Conservation (phyloP, 345 rosid genomes). For the Populus tremula region DNA sequence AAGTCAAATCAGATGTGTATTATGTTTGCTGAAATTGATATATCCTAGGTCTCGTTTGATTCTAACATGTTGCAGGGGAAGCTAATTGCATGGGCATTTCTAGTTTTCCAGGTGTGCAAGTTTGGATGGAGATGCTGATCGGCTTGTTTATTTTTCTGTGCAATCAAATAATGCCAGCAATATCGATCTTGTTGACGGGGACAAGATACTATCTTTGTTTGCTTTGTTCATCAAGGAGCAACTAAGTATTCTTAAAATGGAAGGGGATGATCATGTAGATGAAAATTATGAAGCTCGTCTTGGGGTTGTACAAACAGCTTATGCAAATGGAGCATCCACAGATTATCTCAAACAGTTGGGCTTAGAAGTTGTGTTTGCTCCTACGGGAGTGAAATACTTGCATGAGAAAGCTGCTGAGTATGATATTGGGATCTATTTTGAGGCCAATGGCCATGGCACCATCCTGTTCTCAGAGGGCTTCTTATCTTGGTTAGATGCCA, state of each 20-base stretch:
- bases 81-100: conserved; percentile 32
- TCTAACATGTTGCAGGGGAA: background rate
- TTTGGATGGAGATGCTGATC: conserved; percentile 97
- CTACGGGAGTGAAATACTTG: conserved; percentile 86
- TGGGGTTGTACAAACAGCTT: conserved; percentile 91
- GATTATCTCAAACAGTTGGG: conserved; percentile 66
- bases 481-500: conserved; percentile 52
- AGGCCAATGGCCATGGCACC: conserved; percentile 98
- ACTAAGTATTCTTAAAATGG: conserved; percentile 40
- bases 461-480: conserved; percentile 66
- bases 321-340: conserved; percentile 93
- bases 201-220: conserved; percentile 84
- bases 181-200: conserved; percentile 82
- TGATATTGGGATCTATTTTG: conserved; percentile 93
- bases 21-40: background rate
- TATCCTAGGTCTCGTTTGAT: background rate
- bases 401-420: conserved; percentile 75
- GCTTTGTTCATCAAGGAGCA: conserved; percentile 81
- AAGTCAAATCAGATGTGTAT: background rate
- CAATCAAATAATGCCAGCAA: conserved; percentile 37
- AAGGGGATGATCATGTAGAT: conserved; percentile 20
- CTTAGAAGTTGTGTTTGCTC: conserved; percentile 62
- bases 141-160: conserved; percentile 68
- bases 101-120: conserved; percentile 81
- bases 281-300: conserved; percentile 43